phyloP scores from a whole-genome alignment of 306 rosid species.

The Senna tora region DNA sequence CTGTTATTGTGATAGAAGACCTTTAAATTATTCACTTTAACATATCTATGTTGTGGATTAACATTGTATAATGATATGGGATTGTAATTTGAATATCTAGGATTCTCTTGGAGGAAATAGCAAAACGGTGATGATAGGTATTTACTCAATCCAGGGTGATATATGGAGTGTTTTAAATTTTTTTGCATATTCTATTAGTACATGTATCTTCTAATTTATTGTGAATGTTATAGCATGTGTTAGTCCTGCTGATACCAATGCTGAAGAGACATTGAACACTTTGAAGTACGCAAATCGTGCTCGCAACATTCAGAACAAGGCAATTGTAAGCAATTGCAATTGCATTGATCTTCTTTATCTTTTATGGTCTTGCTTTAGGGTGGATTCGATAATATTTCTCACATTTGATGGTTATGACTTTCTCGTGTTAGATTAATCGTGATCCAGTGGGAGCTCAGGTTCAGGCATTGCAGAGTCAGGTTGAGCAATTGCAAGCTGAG shows the following conservation, averaged over 20 bases:
- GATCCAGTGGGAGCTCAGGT: slow-evolving; percentile 86
- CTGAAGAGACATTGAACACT: slow-evolving; percentile 94
- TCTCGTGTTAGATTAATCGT: slow-evolving; percentile 70
- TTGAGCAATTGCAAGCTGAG: slow-evolving; percentile 91
- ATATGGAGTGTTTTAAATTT: slow-evolving; percentile 10
- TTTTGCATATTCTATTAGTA: background rate
- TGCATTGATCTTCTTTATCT: background rate
- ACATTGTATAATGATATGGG: slow-evolving; percentile 26
- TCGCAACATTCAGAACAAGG: slow-evolving; percentile 96
- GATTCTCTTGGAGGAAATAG: slow-evolving; percentile 98
- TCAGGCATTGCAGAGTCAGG: slow-evolving; percentile 81
- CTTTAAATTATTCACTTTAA: slow-evolving; percentile 5
- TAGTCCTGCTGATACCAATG: slow-evolving; percentile 99
- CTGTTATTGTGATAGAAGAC: slow-evolving; percentile 23
- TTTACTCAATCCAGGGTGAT: slow-evolving; percentile 13
- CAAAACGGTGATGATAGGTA: slow-evolving; percentile 99
- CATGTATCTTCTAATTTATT: slow-evolving; percentile 17
- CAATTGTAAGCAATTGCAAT: slow-evolving; percentile 67
- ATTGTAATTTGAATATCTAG: slow-evolving; percentile 51
- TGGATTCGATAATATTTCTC: background rate
- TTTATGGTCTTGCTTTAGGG: slow-evolving; percentile 6
- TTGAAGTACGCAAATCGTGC: slow-evolving; percentile 99
- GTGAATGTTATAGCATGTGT: slow-evolving; percentile 74
- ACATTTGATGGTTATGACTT: slow-evolving; percentile 18
- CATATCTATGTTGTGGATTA: slow-evolving; percentile 7